Evolutionary conservation across 2,329 filamentous ascomycete species (phyloP).

Genomic region (Lomentospora prolificans): DNA sequence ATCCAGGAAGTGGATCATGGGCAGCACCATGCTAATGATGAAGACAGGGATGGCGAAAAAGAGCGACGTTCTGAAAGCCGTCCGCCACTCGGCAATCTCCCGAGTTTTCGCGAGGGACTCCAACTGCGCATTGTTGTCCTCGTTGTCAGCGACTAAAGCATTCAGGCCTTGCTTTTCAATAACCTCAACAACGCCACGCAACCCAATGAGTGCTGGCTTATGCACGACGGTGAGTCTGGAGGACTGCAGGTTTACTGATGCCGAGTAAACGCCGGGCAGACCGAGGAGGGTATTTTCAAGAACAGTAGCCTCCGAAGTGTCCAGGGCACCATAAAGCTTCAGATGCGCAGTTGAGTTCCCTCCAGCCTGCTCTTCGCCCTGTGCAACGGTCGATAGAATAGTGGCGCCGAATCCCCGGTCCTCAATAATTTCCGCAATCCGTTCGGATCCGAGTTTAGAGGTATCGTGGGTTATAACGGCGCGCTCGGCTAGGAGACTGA

Average conservation of each 20-base stretch:
- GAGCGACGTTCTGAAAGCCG: conserved; percentile 67
- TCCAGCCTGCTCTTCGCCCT: conserved; percentile 42
- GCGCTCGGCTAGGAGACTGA: conserved; percentile 85
- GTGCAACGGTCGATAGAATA: conserved; percentile 65
- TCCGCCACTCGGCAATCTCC: conserved; percentile 88
- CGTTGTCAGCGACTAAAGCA: conserved; percentile 77
- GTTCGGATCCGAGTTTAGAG: conserved; percentile 56
- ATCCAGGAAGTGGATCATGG: conserved; percentile 74
- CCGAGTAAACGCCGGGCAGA: conserved; percentile 64
- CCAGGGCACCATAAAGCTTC: conserved; percentile 71
- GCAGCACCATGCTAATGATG: conserved; percentile 84
- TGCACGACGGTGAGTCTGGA: conserved; percentile 67
- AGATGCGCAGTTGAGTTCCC: conserved; percentile 59
- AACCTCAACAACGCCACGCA: conserved; percentile 71
- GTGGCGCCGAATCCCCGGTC: conserved; percentile 82
- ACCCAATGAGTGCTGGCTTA: conserved; percentile 59
- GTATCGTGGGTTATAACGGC: conserved; percentile 81
- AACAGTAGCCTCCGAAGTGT: conserved; percentile 59
- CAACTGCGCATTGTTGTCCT: conserved; percentile 94
- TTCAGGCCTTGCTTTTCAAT: conserved; percentile 81
- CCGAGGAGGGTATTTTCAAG: conserved; percentile 60
- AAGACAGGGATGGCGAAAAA: conserved; percentile 86
- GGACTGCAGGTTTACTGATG: conserved; percentile 61
- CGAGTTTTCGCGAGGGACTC: conserved; percentile 93
- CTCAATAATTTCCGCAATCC: conserved; percentile 76